A percentile compares a stretch with the other conserved stretches of the same genome.
phyloP scores from a whole-genome alignment of 2,329 filamentous ascomycete genomes.

The Clonostachys rosea region DNA sequence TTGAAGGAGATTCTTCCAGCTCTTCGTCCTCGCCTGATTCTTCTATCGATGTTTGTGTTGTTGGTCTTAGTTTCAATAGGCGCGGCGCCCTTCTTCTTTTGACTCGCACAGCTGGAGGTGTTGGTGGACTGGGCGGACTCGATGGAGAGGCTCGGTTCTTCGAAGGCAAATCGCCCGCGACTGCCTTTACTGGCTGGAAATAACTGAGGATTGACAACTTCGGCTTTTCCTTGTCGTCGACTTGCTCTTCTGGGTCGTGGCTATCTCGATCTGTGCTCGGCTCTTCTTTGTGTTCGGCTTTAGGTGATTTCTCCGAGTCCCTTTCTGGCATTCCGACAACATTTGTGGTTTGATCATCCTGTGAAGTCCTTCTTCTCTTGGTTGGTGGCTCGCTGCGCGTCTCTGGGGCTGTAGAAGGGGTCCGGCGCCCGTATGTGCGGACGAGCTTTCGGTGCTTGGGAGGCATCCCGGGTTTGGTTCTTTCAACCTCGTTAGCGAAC shows the following conservation, averaged over 20 bases:
- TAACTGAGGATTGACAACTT: conserved; percentile 30
- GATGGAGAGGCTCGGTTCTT: neutral
- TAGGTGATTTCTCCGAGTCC: neutral
- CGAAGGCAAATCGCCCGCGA: neutral
- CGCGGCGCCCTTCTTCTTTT: conserved; percentile 7
- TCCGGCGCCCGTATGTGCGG: conserved; percentile 33
- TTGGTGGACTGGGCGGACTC: neutral
- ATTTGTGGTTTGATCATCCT: neutral
- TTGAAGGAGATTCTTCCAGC: neutral
- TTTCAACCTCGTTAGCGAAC: conserved; percentile 8
- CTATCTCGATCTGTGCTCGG: neutral
- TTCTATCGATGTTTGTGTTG: conserved; percentile 1
- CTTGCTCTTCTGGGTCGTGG: neutral
- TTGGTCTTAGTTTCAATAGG: conserved; percentile 6
- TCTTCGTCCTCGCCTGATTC: neutral
- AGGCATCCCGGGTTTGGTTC: conserved; percentile 20
- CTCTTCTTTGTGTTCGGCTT: neutral
- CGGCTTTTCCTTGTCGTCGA: neutral
- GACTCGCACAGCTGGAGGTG: conserved; percentile 1
- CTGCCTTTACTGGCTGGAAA: conserved; percentile 25
- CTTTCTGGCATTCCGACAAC: too few relatives aligned
- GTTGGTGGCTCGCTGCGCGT: conserved; percentile 12
- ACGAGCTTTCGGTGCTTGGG: conserved; percentile 19
- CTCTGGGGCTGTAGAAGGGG: conserved; percentile 11
- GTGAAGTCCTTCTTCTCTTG: conserved; percentile 14